Evolutionary conservation across 306 rosid species (phyloP).

Genomic region (Castanospermum australe): DNA sequence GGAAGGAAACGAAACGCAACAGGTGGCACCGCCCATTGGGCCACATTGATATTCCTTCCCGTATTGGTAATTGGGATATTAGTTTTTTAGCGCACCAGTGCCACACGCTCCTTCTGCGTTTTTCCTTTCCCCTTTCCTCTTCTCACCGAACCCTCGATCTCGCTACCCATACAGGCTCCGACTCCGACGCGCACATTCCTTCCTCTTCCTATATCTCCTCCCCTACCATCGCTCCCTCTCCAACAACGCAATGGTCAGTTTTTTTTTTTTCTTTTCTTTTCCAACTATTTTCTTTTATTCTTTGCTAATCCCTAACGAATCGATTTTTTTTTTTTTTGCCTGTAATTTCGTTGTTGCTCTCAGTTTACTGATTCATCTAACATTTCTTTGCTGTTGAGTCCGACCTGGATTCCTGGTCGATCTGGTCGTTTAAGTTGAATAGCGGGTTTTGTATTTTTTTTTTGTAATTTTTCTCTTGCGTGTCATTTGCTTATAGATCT

Average conservation of each 20-base stretch:
- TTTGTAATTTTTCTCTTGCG: background rate
- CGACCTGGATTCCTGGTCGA: conserved; percentile 22
- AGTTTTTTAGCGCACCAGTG: conserved; percentile 15
- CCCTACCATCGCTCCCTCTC: conserved; percentile 28
- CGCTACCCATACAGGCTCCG: too few species aligned
- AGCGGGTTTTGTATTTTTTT: background rate
- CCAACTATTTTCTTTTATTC: background rate
- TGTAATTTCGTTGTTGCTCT: background rate
- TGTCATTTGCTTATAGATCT: conserved; percentile 20
- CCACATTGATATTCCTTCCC: too few species aligned
- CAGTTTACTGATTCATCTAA: background rate
- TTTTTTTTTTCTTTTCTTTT: too few species aligned
- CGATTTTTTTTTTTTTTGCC: background rate
- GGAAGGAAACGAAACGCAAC: too few species aligned
- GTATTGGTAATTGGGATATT: too few species aligned
- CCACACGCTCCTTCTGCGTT: background rate
- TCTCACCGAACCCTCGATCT: conserved; percentile 26
- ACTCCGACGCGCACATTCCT: too few species aligned
- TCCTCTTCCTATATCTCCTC: conserved; percentile 33
- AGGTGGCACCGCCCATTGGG: conserved; percentile 21
- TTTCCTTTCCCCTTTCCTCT: background rate
- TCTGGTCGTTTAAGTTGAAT: conserved; percentile 8
- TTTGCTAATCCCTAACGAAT: background rate
- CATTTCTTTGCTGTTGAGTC: background rate
- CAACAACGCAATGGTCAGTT: conserved; percentile 29